A percentile compares a stretch with the other conserved stretches of the same genome.
Evolutionary conservation across 805 yeast genomes (phyloP).

Genomic region (Zygoascus tannicola): DNA sequence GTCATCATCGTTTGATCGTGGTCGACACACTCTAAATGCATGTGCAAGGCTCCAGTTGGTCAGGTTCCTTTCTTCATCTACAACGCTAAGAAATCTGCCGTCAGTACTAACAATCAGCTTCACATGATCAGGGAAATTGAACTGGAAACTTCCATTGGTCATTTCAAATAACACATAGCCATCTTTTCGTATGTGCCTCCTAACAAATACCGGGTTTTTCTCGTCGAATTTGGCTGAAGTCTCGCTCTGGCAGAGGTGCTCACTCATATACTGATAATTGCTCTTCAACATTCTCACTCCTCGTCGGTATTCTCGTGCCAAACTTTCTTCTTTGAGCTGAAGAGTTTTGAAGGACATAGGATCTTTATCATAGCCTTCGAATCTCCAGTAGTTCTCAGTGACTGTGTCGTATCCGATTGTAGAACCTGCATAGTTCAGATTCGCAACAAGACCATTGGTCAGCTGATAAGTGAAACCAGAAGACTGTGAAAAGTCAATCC

Average conservation of each 20-base stretch:
- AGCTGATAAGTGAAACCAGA: slow-evolving; percentile 93
- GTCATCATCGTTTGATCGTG: background rate
- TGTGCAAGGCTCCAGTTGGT: slow-evolving; percentile 15
- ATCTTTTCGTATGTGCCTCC: slow-evolving; percentile 72
- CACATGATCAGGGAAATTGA: slow-evolving; percentile 92
- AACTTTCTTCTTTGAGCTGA: background rate
- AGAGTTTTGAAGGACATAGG: background rate
- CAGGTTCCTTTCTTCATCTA: slow-evolving; percentile 32
- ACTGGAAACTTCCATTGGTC: slow-evolving; percentile 87
- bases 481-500: slow-evolving; percentile 97
- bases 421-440: background rate
- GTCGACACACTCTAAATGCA: background rate
- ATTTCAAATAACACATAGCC: slow-evolving; percentile 85
- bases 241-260: slow-evolving; percentile 1
- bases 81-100: slow-evolving; percentile 44
- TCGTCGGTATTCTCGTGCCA: background rate
- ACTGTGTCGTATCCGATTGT: slow-evolving; percentile 1
- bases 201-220: slow-evolving; percentile 42
- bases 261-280: background rate
- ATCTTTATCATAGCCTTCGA: slow-evolving; percentile 1
- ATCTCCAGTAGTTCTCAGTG: background rate
- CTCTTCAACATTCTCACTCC: background rate
- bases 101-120: slow-evolving; percentile 50
- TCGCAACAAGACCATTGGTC: slow-evolving; percentile 48
- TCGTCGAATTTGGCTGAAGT: slow-evolving; percentile 40